Base-by-base conservation (phyloP, 352 stramenopile species). In the Phytopythium helicoides region DNA sequence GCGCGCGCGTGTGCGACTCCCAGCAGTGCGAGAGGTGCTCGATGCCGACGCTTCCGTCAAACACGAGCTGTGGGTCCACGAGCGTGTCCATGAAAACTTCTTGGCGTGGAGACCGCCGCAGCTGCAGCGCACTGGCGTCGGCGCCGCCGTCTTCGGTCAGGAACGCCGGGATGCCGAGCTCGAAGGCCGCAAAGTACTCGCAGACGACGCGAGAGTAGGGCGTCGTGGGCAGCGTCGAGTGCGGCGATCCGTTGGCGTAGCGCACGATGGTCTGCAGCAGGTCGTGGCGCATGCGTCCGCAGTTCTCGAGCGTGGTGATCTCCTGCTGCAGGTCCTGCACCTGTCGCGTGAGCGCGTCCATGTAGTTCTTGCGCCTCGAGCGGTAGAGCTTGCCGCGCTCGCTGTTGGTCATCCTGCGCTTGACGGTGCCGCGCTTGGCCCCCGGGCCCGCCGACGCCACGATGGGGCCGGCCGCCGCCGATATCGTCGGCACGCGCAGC, bases 381-480 rank as follows among this genome's bases (percentile, higher is more conserved):
- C 77, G 74, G 54, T 88, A 86, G 19, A 84, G 78, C 56, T 88
- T 88, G 18, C 72, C 71, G 3, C 76, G 73, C 48, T 87, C 76
- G 51, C 76, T 87, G 51, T 84, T 87, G 51, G 54, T 71, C 76
- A 87, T 83, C 54, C 57, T 26, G 55, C 46, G 46, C 31, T 49
- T 49, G 15, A 49, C 25, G 18, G 10, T 19, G 46, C 42, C 28
- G 19, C 22, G 40, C 46, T 52, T 52, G 46, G 15, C 31, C 31
- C n/a, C n/a, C n/a, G n/a, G n/a, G n/a, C 18, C 31, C 2, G 46
- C 10, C 28, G 46, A 6, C 19, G 46, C 15, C 9, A 28, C 25
- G 42, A 49, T 49, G 16, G 42, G 42, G 16, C 25, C 42, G 25
- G 42, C 42, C 25, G 9, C 37, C 25, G 42, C 42, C 25, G 42